Evolutionary conservation across 1,284 basidiomycete genomes (phyloP).

Genomic region (Puccinia sorghi): DNA sequence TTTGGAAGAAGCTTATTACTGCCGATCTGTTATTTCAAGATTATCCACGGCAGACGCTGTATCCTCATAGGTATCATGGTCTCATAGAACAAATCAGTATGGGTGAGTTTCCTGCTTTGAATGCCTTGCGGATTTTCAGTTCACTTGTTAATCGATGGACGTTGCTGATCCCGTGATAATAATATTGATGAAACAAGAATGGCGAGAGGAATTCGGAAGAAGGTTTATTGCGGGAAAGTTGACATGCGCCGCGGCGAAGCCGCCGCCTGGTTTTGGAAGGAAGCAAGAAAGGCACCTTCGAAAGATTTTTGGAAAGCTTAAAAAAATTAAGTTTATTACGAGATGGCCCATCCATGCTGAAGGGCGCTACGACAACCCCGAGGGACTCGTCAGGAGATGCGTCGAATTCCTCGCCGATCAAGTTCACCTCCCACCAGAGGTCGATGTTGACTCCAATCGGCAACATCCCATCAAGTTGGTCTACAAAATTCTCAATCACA

Average conservation of each 20-base stretch:
- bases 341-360: background rate
- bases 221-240: constrained; percentile 19
- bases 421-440: constrained; percentile 12
- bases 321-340: background rate
- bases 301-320: constrained; percentile 1
- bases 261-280: constrained; percentile 12
- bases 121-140: no score
- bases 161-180: background rate
- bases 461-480: constrained; percentile 25
- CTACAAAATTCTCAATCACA: constrained; percentile 25
- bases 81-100: constrained; percentile 26
- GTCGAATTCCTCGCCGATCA: background rate
- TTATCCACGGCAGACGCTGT: constrained; percentile 5
- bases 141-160: background rate
- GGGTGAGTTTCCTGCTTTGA: constrained; percentile 5
- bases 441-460: background rate
- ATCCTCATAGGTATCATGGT: constrained; percentile 36
- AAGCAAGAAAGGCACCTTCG: background rate
- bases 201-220: constrained; percentile 15
- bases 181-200: background rate
- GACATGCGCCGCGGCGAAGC: background rate
- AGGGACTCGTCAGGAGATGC: constrained; percentile 8
- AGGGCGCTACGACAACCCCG: background rate
- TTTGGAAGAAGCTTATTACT: constrained; percentile 24
- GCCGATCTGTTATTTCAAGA: constrained; percentile 35